Conservation (phyloP, 2,329 filamentous ascomycete genomes). For the Didymellaceae sp. region DNA sequence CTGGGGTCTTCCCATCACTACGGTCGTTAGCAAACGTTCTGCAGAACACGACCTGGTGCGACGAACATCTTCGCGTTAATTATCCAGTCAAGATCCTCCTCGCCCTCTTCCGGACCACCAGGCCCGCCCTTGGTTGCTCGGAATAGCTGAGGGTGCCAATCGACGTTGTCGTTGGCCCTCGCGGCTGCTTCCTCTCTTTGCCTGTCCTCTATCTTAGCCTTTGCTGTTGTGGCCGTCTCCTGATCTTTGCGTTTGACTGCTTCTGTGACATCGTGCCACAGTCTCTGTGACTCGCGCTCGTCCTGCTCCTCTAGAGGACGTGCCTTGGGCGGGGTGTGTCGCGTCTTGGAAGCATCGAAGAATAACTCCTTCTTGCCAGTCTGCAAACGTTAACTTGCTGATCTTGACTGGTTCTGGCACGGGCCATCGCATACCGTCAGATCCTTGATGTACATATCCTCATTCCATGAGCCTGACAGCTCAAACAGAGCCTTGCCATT, state of each 20-base stretch:
- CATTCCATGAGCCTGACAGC: slow-evolving; percentile 87
- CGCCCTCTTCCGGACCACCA: slow-evolving; percentile 75
- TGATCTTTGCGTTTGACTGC: slow-evolving; percentile 88
- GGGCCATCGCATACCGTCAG: slow-evolving; percentile 63
- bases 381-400: slow-evolving; percentile 53
- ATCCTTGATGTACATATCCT: slow-evolving; percentile 92
- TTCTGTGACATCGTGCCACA: slow-evolving; percentile 83
- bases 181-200: slow-evolving; percentile 88
- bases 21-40: not conserved
- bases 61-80: slow-evolving; percentile 83
- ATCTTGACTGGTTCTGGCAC: not conserved
- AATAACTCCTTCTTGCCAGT: slow-evolving; percentile 88
- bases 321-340: slow-evolving; percentile 73
- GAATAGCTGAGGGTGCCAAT: slow-evolving; percentile 91
- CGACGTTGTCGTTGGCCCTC: slow-evolving; percentile 76
- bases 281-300: slow-evolving; percentile 84
- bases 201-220: slow-evolving; percentile 92
- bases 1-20: slow-evolving; percentile 66
- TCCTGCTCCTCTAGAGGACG: slow-evolving; percentile 85
- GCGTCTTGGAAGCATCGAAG: slow-evolving; percentile 83
- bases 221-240: slow-evolving; percentile 88
- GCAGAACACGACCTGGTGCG: not conserved
- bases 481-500: slow-evolving; percentile 90
- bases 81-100: slow-evolving; percentile 94
- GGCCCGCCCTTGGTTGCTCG: slow-evolving; percentile 73